phyloP scores from a whole-genome alignment of 345 rosid species.

The Raphanus raphanistrum region DNA sequence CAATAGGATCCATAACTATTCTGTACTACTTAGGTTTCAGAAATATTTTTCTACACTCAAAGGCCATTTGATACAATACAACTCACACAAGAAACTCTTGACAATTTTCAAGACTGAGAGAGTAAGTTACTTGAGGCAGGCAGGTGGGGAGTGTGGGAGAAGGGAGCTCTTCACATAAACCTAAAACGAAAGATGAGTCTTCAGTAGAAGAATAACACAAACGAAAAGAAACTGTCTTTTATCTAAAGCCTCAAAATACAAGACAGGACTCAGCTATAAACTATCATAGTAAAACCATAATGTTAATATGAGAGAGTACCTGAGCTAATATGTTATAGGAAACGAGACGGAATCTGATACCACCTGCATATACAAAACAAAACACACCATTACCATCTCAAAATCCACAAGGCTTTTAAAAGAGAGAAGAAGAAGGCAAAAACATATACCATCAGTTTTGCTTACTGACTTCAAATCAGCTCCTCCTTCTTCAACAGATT shows the following conservation, averaged over 20 bases:
- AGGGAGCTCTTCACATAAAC: slow-evolving; percentile 71
- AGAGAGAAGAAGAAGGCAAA: not conserved
- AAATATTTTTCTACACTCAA: no score
- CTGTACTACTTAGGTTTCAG: no score
- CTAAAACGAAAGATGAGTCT: slow-evolving; percentile 40
- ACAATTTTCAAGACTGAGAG: not conserved
- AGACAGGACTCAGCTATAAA: not conserved
- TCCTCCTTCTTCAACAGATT: slow-evolving; percentile 47
- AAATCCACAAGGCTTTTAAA: not conserved
- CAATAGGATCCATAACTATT: not conserved
- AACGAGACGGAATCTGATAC: slow-evolving; percentile 60
- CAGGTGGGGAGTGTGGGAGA: slow-evolving; percentile 80
- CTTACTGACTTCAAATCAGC: slow-evolving; percentile 48
- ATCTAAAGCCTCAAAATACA: not conserved
- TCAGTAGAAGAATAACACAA: not conserved
- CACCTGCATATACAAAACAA: slow-evolving; percentile 49
- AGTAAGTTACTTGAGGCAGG: slow-evolving; percentile 69
- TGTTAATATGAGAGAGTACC: slow-evolving; percentile 36
- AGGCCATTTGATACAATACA: not conserved
- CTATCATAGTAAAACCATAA: not conserved
- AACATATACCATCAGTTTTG: slow-evolving; percentile 49
- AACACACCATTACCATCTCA: not conserved
- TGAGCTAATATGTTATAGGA: slow-evolving; percentile 77
- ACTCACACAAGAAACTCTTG: slow-evolving; percentile 5
- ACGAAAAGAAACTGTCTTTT: not conserved